Base-by-base conservation (phyloP, 805 yeast genomes). In the Ogataea ganodermae region DNA sequence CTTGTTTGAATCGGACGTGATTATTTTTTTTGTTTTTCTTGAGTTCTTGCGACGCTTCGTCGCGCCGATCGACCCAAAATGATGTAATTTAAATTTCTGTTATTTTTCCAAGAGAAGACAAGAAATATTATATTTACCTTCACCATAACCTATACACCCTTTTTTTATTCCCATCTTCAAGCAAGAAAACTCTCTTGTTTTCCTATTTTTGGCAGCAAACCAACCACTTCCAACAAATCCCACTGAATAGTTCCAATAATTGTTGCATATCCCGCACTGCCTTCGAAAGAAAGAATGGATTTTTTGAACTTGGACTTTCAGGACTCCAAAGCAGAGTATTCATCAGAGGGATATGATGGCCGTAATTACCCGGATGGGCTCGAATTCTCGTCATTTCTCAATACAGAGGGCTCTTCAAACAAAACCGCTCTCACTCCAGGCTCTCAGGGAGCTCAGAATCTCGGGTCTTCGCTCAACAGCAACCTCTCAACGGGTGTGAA, bases 261-360 rank as follows among this genome's bases (percentile, higher is more conserved):
- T n/a, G n/a, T n/a, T n/a, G n/a, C n/a, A n/a, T n/a, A n/a, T n/a
- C n/a, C n/a, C n/a, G n/a, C n/a, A n/a, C n/a, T n/a, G n/a, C n/a
- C n/a, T n/a, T n/a, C n/a, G n/a, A n/a, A n/a, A n/a, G 23, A 14
- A 35, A 38, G 6, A 9, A 52, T 52, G 56, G 56, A 52, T 22
- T 52, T 47, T 35, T 38, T 52, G 35, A 52, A 52, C 31, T 31
- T 50, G 33, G 47, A 45, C 35, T 30, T 18, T 18, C 46, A 43
- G 46, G 46, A 36, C 26, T 24, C 38, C 12, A 22, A 23, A 16
- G 17, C 22, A 9, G 41, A 38, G 32, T 27, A 10, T n/a, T 9
- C 22, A 7, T 4, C 8, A 3, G 42, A 38, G n/a, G 22, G 13
- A 18, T 4, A 14, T 2, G 20, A 40, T 23, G 16, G 28, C 18